Evolutionary conservation across 1,284 basidiomycete genomes (phyloP), one percentile per base, ranked within the genome.

Genomic region (Trametes hirsuta): DNA sequence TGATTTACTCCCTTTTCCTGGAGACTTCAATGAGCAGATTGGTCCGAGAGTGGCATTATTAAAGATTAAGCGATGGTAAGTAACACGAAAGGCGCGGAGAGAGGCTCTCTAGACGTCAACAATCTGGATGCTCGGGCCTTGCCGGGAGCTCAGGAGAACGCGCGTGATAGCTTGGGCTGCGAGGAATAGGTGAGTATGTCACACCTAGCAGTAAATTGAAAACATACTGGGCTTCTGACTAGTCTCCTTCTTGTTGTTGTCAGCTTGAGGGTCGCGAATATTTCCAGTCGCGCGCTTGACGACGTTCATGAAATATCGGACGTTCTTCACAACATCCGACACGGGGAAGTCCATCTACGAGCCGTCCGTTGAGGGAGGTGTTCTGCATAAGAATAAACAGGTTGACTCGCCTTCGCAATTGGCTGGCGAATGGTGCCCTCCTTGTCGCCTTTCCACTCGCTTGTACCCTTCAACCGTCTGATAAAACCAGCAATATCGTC

Each of bases 361-460:
- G n/a, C 35, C 5, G 21, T 50, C 3, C 18, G 15, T 36, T 35
- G 24, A 37, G 25, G 40, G 10, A 41, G 11, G 40, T 22, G 51
- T 12, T 14, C 34, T 11, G 15, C 21, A n/a, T 21, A 52, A 12
- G 37, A 4, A 21, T 11, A 8, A 10, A 30, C 4, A 30, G 36
- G 41, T 41, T 39, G 24, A 71, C 75, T 65, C 64, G 87, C 91
- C 74, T 84, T 85, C 18, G 83, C 90, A 69, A 94, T 87, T 24
- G 93, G 84, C 61, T 90, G 84, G 49, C 93, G 85, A 57, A 98
- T 94, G 25, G 90, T 89, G 14, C 96, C 96, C 35, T 83, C 77
- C 72, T 91, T 90, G 77, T 98, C 95, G 11, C 94, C 93, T 74
- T 88, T 92, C 95, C 96, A 99, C 73, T 98, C 95, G 58, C 90